phyloP scores from a whole-genome alignment of 2,329 filamentous ascomycete species.

The Neocatenulostroma microsporum region DNA sequence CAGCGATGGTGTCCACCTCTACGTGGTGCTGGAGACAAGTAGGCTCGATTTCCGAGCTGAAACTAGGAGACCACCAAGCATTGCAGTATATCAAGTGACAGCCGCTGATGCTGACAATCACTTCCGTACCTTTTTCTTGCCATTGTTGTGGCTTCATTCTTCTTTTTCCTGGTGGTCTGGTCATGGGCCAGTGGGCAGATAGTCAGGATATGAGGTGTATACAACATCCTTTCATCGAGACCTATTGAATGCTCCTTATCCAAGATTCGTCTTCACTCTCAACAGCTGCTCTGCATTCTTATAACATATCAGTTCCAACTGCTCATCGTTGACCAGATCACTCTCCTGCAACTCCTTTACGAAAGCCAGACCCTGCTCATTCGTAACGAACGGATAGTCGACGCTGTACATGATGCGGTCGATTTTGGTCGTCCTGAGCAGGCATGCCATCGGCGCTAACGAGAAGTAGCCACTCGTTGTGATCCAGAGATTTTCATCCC shows the following conservation, averaged over 20 bases:
- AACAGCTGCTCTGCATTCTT: slow-evolving; percentile 44
- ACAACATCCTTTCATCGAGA: too few relatives aligned
- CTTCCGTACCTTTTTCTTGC: not conserved
- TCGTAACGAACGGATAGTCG: slow-evolving; percentile 49
- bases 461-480: slow-evolving; percentile 50
- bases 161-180: too few relatives aligned
- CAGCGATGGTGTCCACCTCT: too few relatives aligned
- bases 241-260: slow-evolving; percentile 39
- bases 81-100: too few relatives aligned
- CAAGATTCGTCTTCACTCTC: slow-evolving; percentile 40
- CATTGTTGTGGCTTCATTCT: too few relatives aligned
- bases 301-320: slow-evolving; percentile 41
- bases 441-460: slow-evolving; percentile 39
- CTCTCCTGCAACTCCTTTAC: slow-evolving; percentile 41
- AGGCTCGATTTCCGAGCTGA: too few relatives aligned
- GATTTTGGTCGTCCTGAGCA: slow-evolving; percentile 24
- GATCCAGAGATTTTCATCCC: slow-evolving; percentile 47
- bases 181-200: too few relatives aligned
- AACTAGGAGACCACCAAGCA: too few relatives aligned
- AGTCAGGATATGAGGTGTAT: too few relatives aligned
- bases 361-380: slow-evolving; percentile 41
- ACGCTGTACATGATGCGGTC: slow-evolving; percentile 50
- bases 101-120: too few relatives aligned
- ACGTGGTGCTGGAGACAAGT: too few relatives aligned
- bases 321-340: slow-evolving; percentile 40